These are phyloP conservation scores for Rasamsonia emersonii DNA, from an alignment of 2,329 filamentous ascomycete species.

Conservation along the genomic window DNA sequence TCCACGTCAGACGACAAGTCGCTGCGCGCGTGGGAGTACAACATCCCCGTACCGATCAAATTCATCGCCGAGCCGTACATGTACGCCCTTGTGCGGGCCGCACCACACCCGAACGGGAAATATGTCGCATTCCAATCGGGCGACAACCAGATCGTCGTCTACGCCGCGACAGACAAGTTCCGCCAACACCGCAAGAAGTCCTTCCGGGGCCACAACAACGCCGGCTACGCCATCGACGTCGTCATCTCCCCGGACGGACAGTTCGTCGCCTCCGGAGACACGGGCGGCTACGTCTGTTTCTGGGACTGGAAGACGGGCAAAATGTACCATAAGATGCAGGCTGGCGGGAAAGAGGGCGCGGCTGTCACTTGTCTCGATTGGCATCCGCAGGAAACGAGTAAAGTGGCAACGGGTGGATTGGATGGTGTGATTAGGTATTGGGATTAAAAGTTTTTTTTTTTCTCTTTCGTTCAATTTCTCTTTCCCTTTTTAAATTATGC, in stretches of 20 bases:
- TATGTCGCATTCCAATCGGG: conserved; percentile 88
- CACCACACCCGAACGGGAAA: conserved; percentile 80
- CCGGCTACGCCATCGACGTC: conserved; percentile 85
- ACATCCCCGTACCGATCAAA: conserved; percentile 96
- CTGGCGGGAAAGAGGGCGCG: conserved; percentile 57
- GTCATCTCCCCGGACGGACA: conserved; percentile 85
- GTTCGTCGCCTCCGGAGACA: conserved; percentile 80
- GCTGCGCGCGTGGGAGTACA: conserved; percentile 94
- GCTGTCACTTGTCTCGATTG: conserved; percentile 82
- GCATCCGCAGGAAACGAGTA: conserved; percentile 96
- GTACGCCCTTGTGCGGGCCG: conserved; percentile 86
- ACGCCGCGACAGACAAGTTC: conserved; percentile 90
- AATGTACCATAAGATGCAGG: conserved; percentile 94
- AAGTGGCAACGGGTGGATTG: conserved; percentile 82
- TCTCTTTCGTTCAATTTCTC: conserved; percentile 1
- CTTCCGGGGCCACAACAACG: conserved; percentile 92
- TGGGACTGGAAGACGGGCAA: conserved; percentile 99
- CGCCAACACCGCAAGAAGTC: conserved; percentile 95
- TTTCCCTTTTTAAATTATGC: not conserved
- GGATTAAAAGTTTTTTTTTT: conserved; percentile 55
- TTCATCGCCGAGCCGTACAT: conserved; percentile 97
- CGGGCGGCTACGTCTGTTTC: conserved; percentile 82
- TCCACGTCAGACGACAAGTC: conserved; percentile 97
- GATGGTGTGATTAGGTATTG: conserved; percentile 87
- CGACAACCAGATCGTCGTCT: conserved; percentile 96